Evolutionary conservation across 148 eudicot genomes (phyloP).

Genomic region (Limonium bicolor): DNA sequence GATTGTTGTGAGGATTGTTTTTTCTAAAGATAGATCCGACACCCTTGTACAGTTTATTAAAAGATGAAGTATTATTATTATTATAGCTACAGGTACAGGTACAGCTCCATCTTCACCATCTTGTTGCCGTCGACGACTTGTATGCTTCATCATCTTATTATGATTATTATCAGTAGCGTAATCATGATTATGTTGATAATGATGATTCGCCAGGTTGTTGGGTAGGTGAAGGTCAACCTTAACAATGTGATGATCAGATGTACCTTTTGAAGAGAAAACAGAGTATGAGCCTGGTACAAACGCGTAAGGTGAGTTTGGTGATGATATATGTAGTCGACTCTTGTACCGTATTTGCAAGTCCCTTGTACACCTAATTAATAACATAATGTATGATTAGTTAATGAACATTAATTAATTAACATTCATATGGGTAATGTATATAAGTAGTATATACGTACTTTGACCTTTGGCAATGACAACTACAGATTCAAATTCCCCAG

Average conservation of each 20-base stretch:
- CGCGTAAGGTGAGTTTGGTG: conserved; percentile 43
- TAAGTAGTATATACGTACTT: conserved; percentile 51
- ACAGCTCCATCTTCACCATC: no score
- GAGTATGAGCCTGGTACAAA: conserved; percentile 87
- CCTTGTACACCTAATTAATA: conserved; percentile 66
- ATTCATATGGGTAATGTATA: background rate
- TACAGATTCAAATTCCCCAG: conserved; percentile 88
- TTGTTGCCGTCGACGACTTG: no score
- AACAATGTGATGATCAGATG: conserved; percentile 94
- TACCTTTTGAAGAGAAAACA: conserved; percentile 84
- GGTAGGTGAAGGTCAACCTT: conserved; percentile 67
- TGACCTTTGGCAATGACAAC: conserved; percentile 98
- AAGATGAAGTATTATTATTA: no score
- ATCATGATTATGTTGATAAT: no score
- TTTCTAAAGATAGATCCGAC: no score
- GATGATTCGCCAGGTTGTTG: no score
- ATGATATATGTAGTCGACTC: conserved; percentile 75
- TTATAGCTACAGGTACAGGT: no score
- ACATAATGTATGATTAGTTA: no score
- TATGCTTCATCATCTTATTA: no score
- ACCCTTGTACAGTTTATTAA: no score
- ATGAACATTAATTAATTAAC: background rate
- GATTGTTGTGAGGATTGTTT: no score
- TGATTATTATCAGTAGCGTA: no score
- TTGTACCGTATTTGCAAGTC: conserved; percentile 86